These are phyloP conservation scores for Phytopythium litorale DNA, from an alignment of 352 stramenopile genomes.

Conservation along the genomic window DNA sequence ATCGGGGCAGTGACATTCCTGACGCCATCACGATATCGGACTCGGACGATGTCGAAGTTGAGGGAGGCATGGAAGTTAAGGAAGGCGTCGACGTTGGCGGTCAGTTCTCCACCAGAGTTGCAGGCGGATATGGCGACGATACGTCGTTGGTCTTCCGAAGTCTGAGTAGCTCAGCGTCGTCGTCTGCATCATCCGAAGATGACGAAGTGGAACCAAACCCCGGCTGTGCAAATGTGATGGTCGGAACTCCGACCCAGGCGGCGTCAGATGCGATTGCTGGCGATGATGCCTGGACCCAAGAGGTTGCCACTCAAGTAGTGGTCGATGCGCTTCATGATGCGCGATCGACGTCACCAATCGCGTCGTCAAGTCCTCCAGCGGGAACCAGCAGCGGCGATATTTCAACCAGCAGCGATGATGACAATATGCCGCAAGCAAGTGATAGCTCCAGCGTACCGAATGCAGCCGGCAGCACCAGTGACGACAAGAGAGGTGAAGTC, in stretches of 20 bases:
- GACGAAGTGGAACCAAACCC: not conserved
- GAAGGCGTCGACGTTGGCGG: not conserved
- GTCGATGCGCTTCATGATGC: not conserved
- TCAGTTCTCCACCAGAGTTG: not conserved
- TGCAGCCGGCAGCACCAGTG: not conserved
- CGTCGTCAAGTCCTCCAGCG: not conserved
- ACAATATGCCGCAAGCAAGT: not conserved
- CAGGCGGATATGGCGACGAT: not conserved
- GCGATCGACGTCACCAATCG: not conserved
- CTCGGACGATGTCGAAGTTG: not conserved
- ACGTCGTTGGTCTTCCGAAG: not conserved
- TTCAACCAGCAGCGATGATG: not conserved
- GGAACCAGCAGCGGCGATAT: not conserved
- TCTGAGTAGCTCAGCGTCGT: not conserved
- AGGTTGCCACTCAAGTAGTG: not conserved
- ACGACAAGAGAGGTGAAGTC: not conserved
- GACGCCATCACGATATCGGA: slow-evolving; percentile 1
- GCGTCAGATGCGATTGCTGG: not conserved
- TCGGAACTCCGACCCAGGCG: not conserved
- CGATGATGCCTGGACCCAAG: not conserved
- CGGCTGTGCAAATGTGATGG: not conserved
- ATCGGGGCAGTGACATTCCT: not conserved
- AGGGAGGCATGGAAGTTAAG: not conserved
- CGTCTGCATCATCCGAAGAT: not conserved
- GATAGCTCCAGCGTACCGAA: not conserved